A percentile compares a stretch with the other conserved stretches of the same genome.
Evolutionary conservation across 257 asterid species (phyloP).

Genomic region (Primulina tabacum): DNA sequence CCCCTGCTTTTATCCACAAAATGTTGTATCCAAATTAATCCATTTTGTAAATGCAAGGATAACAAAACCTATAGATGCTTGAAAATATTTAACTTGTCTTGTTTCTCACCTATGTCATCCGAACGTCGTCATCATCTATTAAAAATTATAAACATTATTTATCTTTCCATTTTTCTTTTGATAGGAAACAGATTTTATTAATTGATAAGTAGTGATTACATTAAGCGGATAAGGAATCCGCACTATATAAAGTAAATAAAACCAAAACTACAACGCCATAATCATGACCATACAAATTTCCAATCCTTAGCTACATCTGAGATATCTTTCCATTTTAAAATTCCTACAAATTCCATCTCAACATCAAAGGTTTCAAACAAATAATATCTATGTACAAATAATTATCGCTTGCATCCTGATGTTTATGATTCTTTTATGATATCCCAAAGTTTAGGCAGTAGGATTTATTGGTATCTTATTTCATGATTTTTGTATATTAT

Average conservation of each 20-base stretch:
- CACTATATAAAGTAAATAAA: no score
- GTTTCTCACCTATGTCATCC: neutral
- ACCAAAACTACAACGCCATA: no score
- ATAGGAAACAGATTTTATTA: no score
- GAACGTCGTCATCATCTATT: neutral
- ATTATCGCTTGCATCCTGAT: neutral
- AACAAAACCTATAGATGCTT: neutral
- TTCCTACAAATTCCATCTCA: neutral
- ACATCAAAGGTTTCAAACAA: neutral
- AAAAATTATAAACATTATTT: neutral
- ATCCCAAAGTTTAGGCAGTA: neutral
- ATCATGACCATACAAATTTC: no score
- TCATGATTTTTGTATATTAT: no score
- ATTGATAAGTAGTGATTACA: no score
- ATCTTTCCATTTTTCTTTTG: neutral
- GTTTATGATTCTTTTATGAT: no score
- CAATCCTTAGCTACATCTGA: no score
- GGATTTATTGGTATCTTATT: neutral
- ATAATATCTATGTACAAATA: neutral
- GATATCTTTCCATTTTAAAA: constrained; percentile 6
- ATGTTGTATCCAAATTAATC: neutral
- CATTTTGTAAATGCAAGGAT: neutral
- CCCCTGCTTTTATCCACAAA: neutral
- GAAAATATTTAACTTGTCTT: neutral
- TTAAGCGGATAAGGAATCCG: no score